Base-by-base conservation (phyloP, 148 eudicot genomes). In the Tetragonia tetragonoides region DNA sequence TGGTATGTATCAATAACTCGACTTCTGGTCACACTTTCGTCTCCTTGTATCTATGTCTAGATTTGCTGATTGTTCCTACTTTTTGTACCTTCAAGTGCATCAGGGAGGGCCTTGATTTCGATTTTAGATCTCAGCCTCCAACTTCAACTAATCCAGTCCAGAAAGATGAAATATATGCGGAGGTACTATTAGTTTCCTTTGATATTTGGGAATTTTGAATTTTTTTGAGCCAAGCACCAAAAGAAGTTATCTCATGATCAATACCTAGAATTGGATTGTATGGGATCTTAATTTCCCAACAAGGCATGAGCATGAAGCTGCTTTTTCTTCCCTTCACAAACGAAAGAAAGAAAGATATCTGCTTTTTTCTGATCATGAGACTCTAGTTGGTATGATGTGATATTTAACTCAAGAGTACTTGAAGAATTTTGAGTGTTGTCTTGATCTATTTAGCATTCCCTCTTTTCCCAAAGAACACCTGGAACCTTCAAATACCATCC, bases 131-230 rank as follows among this genome's bases (percentile, higher is more conserved):
- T 79, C 88, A 83, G 76, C 91, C 92, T 80, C 88, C 87, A 18
- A 61, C 88, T 85, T 85, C 96, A 74, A 86, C 86, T 69, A 83
- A 78, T 83, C 77, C 82, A 38, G 73, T 54, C 60, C 88, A 84
- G 80, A 86, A 82, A 78, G 89, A 87, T 78, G 97, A 92, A 87
- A 78, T 91, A 79, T 82, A 84, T 83, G 95, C 86, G n/a, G 89
- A 92, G 97, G 97, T 92, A 79, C 69, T 79, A 51, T 42, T 53
- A 47, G 23, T 42, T 61, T 42, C 28, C 66, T 67, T 38, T 7
- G 46, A 41, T 46, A 41, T 77, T 41, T 10, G n/a, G 51, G 44
- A 11, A 24, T 34, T 64, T 47, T 75, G 17, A 57, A 10, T 38
- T 72, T 8, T 17, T 44, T 10, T 59, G 0, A 21, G 44, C 4